Base-by-base conservation (phyloP, 2,329 filamentous ascomycete genomes). In the Mycogone perniciosa region DNA sequence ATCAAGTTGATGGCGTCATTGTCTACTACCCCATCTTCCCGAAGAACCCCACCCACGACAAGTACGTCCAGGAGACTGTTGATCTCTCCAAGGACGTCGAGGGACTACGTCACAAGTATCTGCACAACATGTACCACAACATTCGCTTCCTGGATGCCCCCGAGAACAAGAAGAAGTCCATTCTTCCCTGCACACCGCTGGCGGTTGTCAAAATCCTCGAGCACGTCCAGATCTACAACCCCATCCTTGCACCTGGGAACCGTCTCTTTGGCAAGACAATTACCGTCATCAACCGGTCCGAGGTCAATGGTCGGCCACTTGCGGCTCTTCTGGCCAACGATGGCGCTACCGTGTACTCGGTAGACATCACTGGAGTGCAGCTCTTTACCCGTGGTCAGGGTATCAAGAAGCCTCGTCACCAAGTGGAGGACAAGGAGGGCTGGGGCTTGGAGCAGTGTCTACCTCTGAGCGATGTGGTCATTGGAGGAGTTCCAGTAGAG, bases 101-200 rank as follows among this genome's bases (percentile, higher is more conserved):
- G 71, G 93, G 93, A 34, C 82, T 99, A 52, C 89, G 86, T 61
- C 92, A 96, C 71, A 85, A 85, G 65, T 91, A 97, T 73, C 86
- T 97, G 64, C 91, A 92, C 81, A 99, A 99, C 79, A 96, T 99
- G 91, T 99, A 97, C 74, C 88, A 96, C 76, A 99, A 99, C 74
- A 82, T 95, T 62, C 89, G 93, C 58, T 97, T 91, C 75, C 78
- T 99, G 51, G 93, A 99, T 70, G 75, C 84, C 27, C 85, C 86
- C 4, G 70, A 77, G 40, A 88, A 89, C 68, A 77, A 75, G 52
- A 88, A 89, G 68, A 97, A 99, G 75, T 95, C 86, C 44, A 89
- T 97, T 58, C 75, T 99, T 47, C 93, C 93, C 5, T 99, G 93
- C 76, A 99, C 93, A 2, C 93, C 93, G 11, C 80, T 99, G 27